These are phyloP conservation scores for Alternaria alternata DNA, from an alignment of 2,329 filamentous ascomycete species.

Conservation along the genomic window DNA sequence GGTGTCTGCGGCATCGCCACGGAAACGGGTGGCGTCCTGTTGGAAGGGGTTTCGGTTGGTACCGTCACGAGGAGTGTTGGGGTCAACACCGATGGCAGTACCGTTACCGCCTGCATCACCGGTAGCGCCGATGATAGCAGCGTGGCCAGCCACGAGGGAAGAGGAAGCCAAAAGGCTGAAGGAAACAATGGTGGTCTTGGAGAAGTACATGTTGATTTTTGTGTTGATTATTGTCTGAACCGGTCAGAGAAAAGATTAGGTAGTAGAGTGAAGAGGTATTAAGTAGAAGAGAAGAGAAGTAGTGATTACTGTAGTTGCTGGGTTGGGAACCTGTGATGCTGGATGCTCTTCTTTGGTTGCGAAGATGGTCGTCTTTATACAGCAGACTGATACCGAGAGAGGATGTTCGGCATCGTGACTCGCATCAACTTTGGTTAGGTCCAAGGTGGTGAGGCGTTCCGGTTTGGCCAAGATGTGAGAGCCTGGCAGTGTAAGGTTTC, in stretches of 20 bases:
- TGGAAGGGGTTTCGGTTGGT: constrained; percentile 69
- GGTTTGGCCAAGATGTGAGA: constrained; percentile 45
- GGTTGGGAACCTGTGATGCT: constrained; percentile 46
- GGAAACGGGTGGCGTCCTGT: constrained; percentile 70
- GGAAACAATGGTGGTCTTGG: constrained; percentile 49
- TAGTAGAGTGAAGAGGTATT: constrained; percentile 33
- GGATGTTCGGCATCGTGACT: constrained; percentile 4
- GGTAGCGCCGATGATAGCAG: constrained; percentile 65
- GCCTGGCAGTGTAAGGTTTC: constrained; percentile 27
- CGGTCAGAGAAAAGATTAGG: constrained; percentile 44
- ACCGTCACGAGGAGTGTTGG: constrained; percentile 67
- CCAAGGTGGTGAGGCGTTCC: constrained; percentile 28
- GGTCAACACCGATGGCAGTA: constrained; percentile 62
- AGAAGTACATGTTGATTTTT: constrained; percentile 52
- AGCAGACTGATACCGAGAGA: not conserved
- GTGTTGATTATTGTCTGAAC: constrained; percentile 42
- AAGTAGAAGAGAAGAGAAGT: constrained; percentile 39
- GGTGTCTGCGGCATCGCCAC: constrained; percentile 59
- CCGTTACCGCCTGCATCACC: constrained; percentile 65
- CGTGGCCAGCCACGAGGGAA: constrained; percentile 67
- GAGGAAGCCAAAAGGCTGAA: constrained; percentile 63
- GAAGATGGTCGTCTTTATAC: constrained; percentile 40
- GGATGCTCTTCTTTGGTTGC: constrained; percentile 37
- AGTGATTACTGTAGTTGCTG: constrained; percentile 47
- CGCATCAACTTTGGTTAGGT: constrained; percentile 16